These are phyloP conservation scores for Leccinellum rugosiceps DNA, from an alignment of 768 basidiomycete species.

Conservation along the genomic window DNA sequence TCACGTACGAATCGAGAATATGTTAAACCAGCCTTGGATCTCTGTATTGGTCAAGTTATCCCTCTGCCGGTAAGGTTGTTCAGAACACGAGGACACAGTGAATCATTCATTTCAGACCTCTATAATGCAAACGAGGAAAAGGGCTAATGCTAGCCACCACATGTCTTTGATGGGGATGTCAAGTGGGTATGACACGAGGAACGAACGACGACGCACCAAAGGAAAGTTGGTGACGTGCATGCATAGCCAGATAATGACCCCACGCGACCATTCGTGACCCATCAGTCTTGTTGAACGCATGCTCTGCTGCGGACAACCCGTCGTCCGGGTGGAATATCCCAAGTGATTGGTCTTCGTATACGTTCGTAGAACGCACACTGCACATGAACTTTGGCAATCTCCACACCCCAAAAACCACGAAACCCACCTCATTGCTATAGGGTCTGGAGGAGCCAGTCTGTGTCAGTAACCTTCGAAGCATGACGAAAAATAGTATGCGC, in stretches of 20 bases:
- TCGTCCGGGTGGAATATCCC: slow-evolving; percentile 65
- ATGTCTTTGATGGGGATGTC: slow-evolving; percentile 59
- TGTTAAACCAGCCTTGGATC: slow-evolving; percentile 72
- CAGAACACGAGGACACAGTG: neutral
- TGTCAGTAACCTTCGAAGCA: slow-evolving; percentile 1
- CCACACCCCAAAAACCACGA: neutral
- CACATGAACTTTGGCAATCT: neutral
- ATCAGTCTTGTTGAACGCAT: slow-evolving; percentile 35
- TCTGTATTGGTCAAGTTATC: slow-evolving; percentile 51
- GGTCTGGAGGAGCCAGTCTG: slow-evolving; percentile 42
- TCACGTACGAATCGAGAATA: slow-evolving; percentile 70
- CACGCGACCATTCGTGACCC: slow-evolving; percentile 61
- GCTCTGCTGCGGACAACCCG: slow-evolving; percentile 45
- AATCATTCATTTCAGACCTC: slow-evolving; percentile 52
- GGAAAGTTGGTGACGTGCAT: slow-evolving; percentile 84
- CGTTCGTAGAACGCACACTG: slow-evolving; percentile 89
- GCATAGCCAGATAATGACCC: slow-evolving; percentile 77
- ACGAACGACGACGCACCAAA: slow-evolving; percentile 56
- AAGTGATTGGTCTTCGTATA: slow-evolving; percentile 91
- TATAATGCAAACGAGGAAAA: slow-evolving; percentile 90
- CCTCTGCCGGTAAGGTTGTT: slow-evolving; percentile 39
- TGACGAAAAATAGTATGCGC: slow-evolving; percentile 31
- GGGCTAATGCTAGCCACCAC: slow-evolving; percentile 88
- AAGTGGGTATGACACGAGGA: neutral
- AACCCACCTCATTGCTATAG: slow-evolving; percentile 73